Conservation (phyloP, 2,329 filamentous ascomycete genomes). For the Exophiala sideris region DNA sequence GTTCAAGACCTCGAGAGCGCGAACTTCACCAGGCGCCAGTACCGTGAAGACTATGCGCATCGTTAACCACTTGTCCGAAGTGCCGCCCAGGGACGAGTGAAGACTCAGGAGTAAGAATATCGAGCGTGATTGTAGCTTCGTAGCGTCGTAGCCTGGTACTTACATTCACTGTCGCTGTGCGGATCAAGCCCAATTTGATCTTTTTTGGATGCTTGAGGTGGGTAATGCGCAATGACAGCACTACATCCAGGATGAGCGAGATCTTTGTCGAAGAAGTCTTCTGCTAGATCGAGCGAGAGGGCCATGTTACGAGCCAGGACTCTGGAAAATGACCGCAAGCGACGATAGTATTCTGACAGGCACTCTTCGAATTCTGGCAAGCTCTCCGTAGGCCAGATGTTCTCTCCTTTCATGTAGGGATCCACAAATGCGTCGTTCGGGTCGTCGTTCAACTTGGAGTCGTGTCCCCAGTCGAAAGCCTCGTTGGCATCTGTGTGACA, state of each 20-base stretch:
- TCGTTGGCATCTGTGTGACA: slow-evolving; percentile 7
- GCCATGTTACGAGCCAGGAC: slow-evolving; percentile 40
- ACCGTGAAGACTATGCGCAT: slow-evolving; percentile 39
- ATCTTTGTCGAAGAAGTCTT: slow-evolving; percentile 41
- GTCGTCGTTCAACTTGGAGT: slow-evolving; percentile 9
- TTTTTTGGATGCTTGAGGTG: slow-evolving; percentile 29
- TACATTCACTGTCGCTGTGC: slow-evolving; percentile 48
- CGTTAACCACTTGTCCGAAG: no score
- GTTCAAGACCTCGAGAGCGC: slow-evolving; percentile 46
- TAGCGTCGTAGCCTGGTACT: not conserved
- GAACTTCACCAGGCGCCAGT: slow-evolving; percentile 42
- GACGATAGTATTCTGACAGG: slow-evolving; percentile 3
- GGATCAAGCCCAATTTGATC: slow-evolving; percentile 40
- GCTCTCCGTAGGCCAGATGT: slow-evolving; percentile 8
- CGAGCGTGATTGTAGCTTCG: not conserved
- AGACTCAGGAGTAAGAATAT: not conserved
- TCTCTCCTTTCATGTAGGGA: slow-evolving; percentile 5
- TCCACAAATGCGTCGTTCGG: not conserved
- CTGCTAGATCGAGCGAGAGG: slow-evolving; percentile 38
- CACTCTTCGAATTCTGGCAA: slow-evolving; percentile 22
- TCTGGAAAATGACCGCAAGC: slow-evolving; percentile 21
- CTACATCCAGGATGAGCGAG: slow-evolving; percentile 33
- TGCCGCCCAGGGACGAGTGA: no score
- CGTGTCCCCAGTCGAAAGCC: slow-evolving; percentile 20
- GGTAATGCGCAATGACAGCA: slow-evolving; percentile 43